Evolutionary conservation across 2,329 filamentous ascomycete genomes (phyloP).

Genomic region (Verticillium zaregamsianum): DNA sequence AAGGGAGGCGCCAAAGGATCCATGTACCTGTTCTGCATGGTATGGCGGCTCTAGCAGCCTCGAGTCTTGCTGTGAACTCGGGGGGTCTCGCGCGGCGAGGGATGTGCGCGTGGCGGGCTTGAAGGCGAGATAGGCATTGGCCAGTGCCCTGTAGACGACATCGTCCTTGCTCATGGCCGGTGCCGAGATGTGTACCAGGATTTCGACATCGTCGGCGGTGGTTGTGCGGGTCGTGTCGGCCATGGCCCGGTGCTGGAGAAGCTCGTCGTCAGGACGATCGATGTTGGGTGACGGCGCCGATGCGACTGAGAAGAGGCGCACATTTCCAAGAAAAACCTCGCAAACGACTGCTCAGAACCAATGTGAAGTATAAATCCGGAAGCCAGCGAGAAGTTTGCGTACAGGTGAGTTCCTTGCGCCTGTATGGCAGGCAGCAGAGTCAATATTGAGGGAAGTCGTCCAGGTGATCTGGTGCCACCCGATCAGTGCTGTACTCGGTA

Average conservation of each 20-base stretch:
- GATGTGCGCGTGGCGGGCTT: slow-evolving; percentile 20
- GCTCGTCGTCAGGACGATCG: background rate
- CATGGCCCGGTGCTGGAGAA: background rate
- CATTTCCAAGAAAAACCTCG: background rate
- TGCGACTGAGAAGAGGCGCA: background rate
- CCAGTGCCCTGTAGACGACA: slow-evolving; percentile 42
- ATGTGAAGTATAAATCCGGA: background rate
- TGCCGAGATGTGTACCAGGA: slow-evolving; percentile 52
- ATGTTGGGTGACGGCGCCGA: background rate
- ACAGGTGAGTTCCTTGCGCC: background rate
- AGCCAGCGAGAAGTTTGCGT: background rate
- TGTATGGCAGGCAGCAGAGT: background rate
- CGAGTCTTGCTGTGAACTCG: background rate
- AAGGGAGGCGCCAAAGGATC: background rate
- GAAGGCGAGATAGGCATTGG: slow-evolving; percentile 48
- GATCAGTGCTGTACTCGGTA: background rate
- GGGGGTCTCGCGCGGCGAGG: background rate
- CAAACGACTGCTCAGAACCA: background rate
- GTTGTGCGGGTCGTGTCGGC: background rate
- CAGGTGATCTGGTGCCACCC: background rate
- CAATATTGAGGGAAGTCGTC: background rate
- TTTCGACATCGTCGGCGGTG: slow-evolving; percentile 35
- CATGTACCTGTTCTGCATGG: background rate
- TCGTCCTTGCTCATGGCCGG: slow-evolving; percentile 46
- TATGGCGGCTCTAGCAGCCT: background rate